Evolutionary conservation across 305 asterid genomes (phyloP).

Genomic region (Plantago lanceolata): DNA sequence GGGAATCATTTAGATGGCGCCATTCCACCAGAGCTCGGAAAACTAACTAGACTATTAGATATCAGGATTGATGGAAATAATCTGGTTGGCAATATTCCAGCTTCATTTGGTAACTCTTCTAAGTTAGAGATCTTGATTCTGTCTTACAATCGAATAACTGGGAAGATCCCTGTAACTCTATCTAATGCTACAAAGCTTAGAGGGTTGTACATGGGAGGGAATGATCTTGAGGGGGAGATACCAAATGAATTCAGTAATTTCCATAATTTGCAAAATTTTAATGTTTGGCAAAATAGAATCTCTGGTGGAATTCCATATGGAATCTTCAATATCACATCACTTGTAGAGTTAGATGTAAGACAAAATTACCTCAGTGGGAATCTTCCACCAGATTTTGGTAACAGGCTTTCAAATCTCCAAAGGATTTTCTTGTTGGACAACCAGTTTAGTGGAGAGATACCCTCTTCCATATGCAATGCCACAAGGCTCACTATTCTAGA

Average conservation of each 20-base stretch:
- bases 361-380: conserved; percentile 34
- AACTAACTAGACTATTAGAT: too few species aligned
- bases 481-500: conserved; percentile 27
- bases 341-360: conserved; percentile 25
- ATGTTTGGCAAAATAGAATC: conserved; percentile 29
- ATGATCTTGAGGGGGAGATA: conserved; percentile 34
- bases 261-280: conserved; percentile 26
- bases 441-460: conserved; percentile 36
- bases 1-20: conserved; percentile 9
- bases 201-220: conserved; percentile 21
- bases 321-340: conserved; percentile 39
- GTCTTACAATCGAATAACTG: conserved; percentile 34
- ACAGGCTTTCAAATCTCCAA: conserved; percentile 33
- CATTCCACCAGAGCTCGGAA: too few species aligned
- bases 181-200: conserved; percentile 33
- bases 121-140: conserved; percentile 23
- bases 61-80: too few species aligned
- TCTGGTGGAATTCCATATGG: conserved; percentile 29
- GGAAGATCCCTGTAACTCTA: conserved; percentile 29
- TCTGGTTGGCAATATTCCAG: too few species aligned
- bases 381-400: conserved; percentile 36
- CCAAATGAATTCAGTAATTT: conserved; percentile 29
- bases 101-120: conserved; percentile 1
- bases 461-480: conserved; percentile 41
- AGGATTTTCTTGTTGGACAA: conserved; percentile 32